Evolutionary conservation across 768 basidiomycete genomes (phyloP).

Genomic region (Favolaschia claudopus): DNA sequence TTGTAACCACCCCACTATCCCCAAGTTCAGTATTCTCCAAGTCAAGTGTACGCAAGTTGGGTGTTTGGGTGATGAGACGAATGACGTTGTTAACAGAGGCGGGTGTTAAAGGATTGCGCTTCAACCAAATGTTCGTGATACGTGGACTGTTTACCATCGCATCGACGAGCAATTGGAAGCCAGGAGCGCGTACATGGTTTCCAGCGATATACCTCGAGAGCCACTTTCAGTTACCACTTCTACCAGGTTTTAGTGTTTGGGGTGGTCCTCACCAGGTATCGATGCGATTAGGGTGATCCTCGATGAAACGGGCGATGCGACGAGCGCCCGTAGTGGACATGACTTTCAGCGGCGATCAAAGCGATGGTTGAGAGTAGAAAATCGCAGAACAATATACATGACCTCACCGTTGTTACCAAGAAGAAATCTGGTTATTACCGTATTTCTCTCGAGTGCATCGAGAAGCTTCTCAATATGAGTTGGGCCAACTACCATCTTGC

Average conservation of each 20-base stretch:
- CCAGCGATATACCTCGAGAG: slow-evolving; percentile 28
- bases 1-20: slow-evolving; percentile 10
- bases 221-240: too few species aligned
- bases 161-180: slow-evolving; percentile 25
- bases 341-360: too few species aligned
- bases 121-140: slow-evolving; percentile 25
- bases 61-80: slow-evolving; percentile 22
- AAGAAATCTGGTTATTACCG: slow-evolving; percentile 20
- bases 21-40: slow-evolving; percentile 26
- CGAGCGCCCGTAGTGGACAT: slow-evolving; percentile 25
- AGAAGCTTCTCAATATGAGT: slow-evolving; percentile 25
- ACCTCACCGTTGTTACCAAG: slow-evolving; percentile 29
- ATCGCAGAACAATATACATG: too few species aligned
- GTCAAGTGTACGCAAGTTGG: slow-evolving; percentile 24
- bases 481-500: slow-evolving; percentile 29
- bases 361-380: too few species aligned
- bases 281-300: slow-evolving; percentile 21
- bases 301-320: slow-evolving; percentile 21
- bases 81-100: slow-evolving; percentile 12
- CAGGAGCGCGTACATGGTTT: slow-evolving; percentile 14
- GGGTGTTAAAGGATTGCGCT: slow-evolving; percentile 26
- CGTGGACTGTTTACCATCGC: slow-evolving; percentile 20
- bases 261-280: too few species aligned
- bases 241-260: too few species aligned
- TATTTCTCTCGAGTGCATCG: slow-evolving; percentile 23